These are phyloP conservation scores for Neofusicoccum cordaticola DNA, from an alignment of 2,329 filamentous ascomycete species.

Conservation along the genomic window DNA sequence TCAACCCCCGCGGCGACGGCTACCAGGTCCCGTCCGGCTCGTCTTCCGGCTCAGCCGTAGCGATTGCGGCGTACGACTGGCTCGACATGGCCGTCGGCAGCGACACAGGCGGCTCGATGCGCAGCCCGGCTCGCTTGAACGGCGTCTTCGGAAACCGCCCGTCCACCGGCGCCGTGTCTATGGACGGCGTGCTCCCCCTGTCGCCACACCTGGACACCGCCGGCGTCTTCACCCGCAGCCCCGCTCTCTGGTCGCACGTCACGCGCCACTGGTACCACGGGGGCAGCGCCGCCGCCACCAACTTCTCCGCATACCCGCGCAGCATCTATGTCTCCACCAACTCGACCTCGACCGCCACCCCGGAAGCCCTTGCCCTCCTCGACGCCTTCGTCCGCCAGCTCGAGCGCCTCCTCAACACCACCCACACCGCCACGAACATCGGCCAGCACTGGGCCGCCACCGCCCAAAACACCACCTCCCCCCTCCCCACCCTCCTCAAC, in stretches of 20 bases:
- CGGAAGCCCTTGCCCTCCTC: neutral
- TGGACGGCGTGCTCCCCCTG: constrained; percentile 24
- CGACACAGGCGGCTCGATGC: constrained; percentile 48
- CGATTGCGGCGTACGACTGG: constrained; percentile 21
- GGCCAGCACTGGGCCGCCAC: neutral
- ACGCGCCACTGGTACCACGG: neutral
- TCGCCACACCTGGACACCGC: constrained; percentile 26
- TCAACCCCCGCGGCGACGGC: constrained; percentile 31
- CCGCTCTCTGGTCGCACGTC: neutral
- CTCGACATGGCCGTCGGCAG: constrained; percentile 35
- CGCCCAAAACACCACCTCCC: neutral
- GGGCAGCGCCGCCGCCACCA: neutral
- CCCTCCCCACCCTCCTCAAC: neutral
- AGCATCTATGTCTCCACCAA: neutral
- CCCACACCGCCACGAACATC: neutral
- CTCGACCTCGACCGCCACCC: neutral
- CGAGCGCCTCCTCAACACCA: neutral
- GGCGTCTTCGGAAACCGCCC: constrained; percentile 16
- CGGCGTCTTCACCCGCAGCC: constrained; percentile 26
- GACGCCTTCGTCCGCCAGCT: neutral
- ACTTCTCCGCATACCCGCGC: neutral
- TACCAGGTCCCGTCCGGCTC: constrained; percentile 22
- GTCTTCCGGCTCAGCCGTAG: constrained; percentile 15
- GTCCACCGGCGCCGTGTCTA: constrained; percentile 27
- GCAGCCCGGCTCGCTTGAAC: constrained; percentile 39